Base-by-base conservation (phyloP, 1,284 basidiomycete genomes). In the Pisolithus thermaeus region DNA sequence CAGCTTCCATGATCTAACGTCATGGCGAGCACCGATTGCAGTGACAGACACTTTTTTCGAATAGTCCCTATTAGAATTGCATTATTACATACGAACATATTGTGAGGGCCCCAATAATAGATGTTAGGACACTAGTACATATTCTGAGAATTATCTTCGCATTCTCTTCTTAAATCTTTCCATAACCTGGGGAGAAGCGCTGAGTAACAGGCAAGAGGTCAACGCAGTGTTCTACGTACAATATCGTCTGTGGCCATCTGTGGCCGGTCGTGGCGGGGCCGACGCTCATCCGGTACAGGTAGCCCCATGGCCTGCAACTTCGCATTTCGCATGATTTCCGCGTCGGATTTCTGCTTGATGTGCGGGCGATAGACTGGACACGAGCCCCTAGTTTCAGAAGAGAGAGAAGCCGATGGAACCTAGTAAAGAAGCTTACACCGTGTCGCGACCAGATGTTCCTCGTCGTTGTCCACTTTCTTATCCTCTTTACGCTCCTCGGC, bases 191-290 rank as follows among this genome's bases (percentile, higher is more conserved):
- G 9, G 37, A 9, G 18, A 14, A 14, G 47, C 30, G 44, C 35
- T 36, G 14, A 18, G 18, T 28, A 51, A 25, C 55, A 30, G 51
- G 45, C 50, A 35, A 12, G 44, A 46, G 52, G 42, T 38, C 42
- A 38, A 36, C 22, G 7, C 43, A 46, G 5, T 20, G 40, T 6
- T 14, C 16, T 42, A 59, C 73, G 60, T 54, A 93, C 93, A 67
- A 87, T 66, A 62, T 97, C 92, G 60, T 97, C 95, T 1, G 92
- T 97, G 3, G 94, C 92, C 77, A 85, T 84, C 61, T 94, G 88
- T 20, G 75, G 73, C 54, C 80, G 75, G 40, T 84, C 80, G 22
- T 77, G 67, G n/a, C 77, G 73, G 5, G 72, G 67, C 56, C 72
- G 72, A 44, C 76, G 73, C 63, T 80, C 75, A n/a, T 79, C 80